phyloP scores from a whole-genome alignment of 1,284 basidiomycete species.

The Boletus semigastroideus region DNA sequence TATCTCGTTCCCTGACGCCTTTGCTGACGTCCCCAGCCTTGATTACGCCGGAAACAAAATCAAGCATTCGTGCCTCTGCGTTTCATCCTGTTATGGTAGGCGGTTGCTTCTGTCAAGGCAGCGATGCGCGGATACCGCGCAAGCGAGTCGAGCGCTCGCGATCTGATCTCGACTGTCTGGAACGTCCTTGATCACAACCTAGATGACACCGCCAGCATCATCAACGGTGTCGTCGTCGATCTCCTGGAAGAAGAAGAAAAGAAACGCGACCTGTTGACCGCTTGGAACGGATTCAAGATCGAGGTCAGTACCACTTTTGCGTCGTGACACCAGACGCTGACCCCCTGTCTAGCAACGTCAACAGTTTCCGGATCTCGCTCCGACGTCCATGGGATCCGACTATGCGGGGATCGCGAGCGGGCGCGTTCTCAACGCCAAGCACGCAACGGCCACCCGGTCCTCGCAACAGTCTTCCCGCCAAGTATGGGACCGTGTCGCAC shows the following conservation, averaged over 20 bases:
- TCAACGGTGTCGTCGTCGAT: slow-evolving; percentile 79
- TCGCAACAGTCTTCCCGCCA: slow-evolving; percentile 59
- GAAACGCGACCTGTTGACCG: slow-evolving; percentile 67
- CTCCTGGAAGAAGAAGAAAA: slow-evolving; percentile 87
- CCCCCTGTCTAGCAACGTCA: slow-evolving; percentile 65
- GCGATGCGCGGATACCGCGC: slow-evolving; percentile 79
- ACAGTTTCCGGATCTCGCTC: slow-evolving; percentile 79
- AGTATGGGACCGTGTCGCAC: slow-evolving; percentile 87
- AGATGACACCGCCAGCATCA: slow-evolving; percentile 75
- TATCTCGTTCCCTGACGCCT: no score
- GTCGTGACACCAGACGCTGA: neutral
- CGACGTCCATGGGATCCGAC: slow-evolving; percentile 57
- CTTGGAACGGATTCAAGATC: slow-evolving; percentile 83
- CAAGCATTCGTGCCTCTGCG: no score
- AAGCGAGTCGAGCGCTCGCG: slow-evolving; percentile 78
- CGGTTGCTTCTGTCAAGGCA: slow-evolving; percentile 75
- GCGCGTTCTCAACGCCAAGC: slow-evolving; percentile 81
- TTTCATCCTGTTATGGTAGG: no score
- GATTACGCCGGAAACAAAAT: no score
- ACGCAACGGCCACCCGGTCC: slow-evolving; percentile 61
- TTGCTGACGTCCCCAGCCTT: no score
- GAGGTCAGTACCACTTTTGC: slow-evolving; percentile 50
- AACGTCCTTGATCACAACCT: slow-evolving; percentile 78
- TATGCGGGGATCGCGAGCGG: slow-evolving; percentile 81
- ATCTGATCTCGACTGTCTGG: slow-evolving; percentile 87